Conservation (phyloP, 805 yeast species). For the Zygotorulaspora danielsina region DNA sequence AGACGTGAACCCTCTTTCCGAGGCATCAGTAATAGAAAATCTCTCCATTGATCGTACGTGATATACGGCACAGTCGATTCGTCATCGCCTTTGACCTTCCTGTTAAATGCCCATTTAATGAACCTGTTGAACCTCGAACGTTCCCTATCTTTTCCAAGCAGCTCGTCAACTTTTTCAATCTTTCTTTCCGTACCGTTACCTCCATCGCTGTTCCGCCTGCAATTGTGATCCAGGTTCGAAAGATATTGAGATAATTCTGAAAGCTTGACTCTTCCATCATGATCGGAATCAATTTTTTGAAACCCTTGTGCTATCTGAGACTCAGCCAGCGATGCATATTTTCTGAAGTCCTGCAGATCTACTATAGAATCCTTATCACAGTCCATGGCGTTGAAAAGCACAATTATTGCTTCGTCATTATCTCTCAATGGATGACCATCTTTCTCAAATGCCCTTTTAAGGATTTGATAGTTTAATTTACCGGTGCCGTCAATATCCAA, state of each 20-base stretch:
- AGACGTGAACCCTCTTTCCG: constrained; percentile 69
- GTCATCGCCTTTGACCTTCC: constrained; percentile 14
- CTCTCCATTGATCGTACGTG: constrained; percentile 82
- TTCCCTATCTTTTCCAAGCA: constrained; percentile 5
- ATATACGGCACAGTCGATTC: constrained; percentile 53
- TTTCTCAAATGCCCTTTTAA: constrained; percentile 39
- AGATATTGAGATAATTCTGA: constrained; percentile 67
- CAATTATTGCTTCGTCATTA: constrained; percentile 53
- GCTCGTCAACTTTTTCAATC: constrained; percentile 4
- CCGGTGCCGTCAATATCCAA: constrained; percentile 43
- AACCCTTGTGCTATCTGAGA: constrained; percentile 67
- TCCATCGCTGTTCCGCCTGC: constrained; percentile 2
- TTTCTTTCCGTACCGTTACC: constrained; percentile 5
- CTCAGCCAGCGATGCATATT: constrained; percentile 64
- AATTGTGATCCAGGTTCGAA: constrained; percentile 42
- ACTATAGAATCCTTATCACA: constrained; percentile 51
- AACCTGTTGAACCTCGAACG: constrained; percentile 21
- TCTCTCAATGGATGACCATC: constrained; percentile 63
- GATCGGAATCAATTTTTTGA: constrained; percentile 59
- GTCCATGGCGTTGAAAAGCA: constrained; percentile 57
- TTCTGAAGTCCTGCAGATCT: constrained; percentile 62
- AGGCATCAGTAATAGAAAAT: constrained; percentile 78
- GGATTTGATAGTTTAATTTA: constrained; percentile 35
- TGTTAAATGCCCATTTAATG: constrained; percentile 32
- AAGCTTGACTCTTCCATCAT: constrained; percentile 65